Evolutionary conservation across 1,139 yeast species (phyloP).

Genomic region (Suzukiozyma palmioleophila): DNA sequence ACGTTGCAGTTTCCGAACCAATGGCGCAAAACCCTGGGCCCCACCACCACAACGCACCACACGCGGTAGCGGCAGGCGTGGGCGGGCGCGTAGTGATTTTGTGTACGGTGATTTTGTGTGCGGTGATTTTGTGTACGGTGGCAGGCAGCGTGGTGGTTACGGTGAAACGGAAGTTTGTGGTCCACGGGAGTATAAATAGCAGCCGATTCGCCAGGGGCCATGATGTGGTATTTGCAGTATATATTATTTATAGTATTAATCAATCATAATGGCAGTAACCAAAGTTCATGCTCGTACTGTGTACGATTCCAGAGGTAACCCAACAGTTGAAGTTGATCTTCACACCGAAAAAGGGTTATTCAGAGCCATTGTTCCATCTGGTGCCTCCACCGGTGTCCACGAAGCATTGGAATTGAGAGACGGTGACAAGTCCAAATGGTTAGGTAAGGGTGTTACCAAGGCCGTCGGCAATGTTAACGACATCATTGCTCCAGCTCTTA

Average conservation of each 20-base stretch:
- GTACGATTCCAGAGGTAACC: constrained; percentile 98
- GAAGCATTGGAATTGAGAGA: constrained; percentile 96
- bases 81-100: no score
- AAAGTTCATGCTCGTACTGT: constrained; percentile 87
- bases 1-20: no score
- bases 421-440: constrained; percentile 90
- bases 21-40: no score
- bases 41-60: no score
- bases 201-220: constrained; percentile 5
- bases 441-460: constrained; percentile 91
- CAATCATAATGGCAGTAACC: constrained; percentile 26
- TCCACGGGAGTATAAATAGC: constrained; percentile 15
- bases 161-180: constrained; percentile 20
- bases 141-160: constrained; percentile 1
- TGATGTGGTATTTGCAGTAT: constrained; percentile 1
- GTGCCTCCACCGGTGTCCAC: constrained; percentile 93
- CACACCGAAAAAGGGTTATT: constrained; percentile 81
- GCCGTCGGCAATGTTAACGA: constrained; percentile 91
- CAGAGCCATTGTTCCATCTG: constrained; percentile 95
- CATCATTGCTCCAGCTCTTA: constrained; percentile 82
- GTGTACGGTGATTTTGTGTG: no score
- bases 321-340: constrained; percentile 93
- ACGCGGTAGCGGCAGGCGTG: no score
- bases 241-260: neutral
- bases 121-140: no score